Evolutionary conservation across 2,329 filamentous ascomycete genomes (phyloP), one percentile per base, ranked within the genome.

Genomic region (Tympanopsis confertula): DNA sequence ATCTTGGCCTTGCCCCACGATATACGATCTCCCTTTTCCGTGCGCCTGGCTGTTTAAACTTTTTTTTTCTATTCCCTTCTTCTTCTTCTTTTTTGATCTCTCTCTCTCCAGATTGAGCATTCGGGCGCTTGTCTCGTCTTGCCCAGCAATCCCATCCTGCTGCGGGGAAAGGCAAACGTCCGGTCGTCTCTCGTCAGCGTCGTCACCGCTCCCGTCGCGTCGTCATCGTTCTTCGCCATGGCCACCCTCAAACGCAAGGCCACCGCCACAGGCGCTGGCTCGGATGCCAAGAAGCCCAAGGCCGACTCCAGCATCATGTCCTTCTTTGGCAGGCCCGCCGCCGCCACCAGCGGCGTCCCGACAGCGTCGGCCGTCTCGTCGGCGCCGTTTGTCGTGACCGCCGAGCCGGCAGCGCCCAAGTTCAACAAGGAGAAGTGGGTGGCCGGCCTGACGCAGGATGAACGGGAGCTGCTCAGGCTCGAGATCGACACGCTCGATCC

Each of bases 401-500:
- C 54, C n/a, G 48, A 55, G 24, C 42, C 57, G 4, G 45, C 62
- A 22, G 49, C 59, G 4, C 44, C 56, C 40, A 83, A 74, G 46
- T 96, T 95, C 55, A 73, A 95, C 66, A 95, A 94, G 66, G 75
- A 76, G 35, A 86, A 83, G 59, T 98, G 91, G 91, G 69, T 88
- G n/a, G 74, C 75, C 17, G 73, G 74, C 41, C 68, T 98, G 44
- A 87, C 74, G 0, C 59, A 72, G 0, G 91, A 98, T 62, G 86
- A 95, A 58, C 86, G 77, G 53, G 70, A 81, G 38, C 67, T 96
- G 35, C 70, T 98, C 36, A 69, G 82, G 52, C 71, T 98, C 29
- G 91, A 98, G 63, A 94, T 98, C 47, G 77, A 93, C 35, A 95
- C 88, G 0, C 65, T 98, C 42, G 75, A 95, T 54, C 84, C 88